Conservation (phyloP, 1,284 basidiomycete genomes). For the Neotropicomus parvogracilis region DNA sequence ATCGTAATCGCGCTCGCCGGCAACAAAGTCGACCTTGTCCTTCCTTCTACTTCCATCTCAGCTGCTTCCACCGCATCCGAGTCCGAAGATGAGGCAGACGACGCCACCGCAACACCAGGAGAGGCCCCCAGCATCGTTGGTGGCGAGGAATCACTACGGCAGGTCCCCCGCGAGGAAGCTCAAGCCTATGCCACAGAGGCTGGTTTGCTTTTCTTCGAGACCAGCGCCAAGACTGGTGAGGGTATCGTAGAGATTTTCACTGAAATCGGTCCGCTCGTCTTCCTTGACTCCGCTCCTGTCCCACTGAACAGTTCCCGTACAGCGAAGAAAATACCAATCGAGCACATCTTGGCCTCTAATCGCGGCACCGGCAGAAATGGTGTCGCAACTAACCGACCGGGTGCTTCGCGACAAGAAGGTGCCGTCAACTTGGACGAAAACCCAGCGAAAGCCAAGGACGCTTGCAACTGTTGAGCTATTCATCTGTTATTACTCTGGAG, state of each 20-base stretch:
- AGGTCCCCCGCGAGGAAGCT: conserved; percentile 91
- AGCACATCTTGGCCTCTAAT: conserved; percentile 82
- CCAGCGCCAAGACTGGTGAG: conserved; percentile 96
- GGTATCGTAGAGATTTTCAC: conserved; percentile 97
- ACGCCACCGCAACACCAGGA: conserved; percentile 82
- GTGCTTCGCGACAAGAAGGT: conserved; percentile 50
- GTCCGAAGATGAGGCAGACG: conserved; percentile 79
- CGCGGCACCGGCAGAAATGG: conserved; percentile 60
- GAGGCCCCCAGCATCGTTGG: conserved; percentile 51
- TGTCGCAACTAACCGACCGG: conserved; percentile 51
- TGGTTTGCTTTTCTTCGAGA: conserved; percentile 95
- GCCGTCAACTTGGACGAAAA: conserved; percentile 73
- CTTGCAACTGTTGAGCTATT: conserved; percentile 66
- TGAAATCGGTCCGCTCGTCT: conserved; percentile 76
- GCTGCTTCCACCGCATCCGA: conserved; percentile 49
- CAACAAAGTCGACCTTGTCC: conserved; percentile 94
- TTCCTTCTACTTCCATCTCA: conserved; percentile 57
- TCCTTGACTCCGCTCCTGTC: background rate
- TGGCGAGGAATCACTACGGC: conserved; percentile 71
- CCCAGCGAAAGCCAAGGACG: conserved; percentile 64
- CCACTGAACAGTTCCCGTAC: conserved; percentile 15
- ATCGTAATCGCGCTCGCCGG: conserved; percentile 97
- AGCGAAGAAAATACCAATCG: conserved; percentile 97
- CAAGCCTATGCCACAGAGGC: conserved; percentile 94
- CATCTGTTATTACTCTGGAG: conserved; percentile 15